These are phyloP conservation scores for Starmera amethionina DNA, from an alignment of 805 yeast species.

Conservation along the genomic window DNA sequence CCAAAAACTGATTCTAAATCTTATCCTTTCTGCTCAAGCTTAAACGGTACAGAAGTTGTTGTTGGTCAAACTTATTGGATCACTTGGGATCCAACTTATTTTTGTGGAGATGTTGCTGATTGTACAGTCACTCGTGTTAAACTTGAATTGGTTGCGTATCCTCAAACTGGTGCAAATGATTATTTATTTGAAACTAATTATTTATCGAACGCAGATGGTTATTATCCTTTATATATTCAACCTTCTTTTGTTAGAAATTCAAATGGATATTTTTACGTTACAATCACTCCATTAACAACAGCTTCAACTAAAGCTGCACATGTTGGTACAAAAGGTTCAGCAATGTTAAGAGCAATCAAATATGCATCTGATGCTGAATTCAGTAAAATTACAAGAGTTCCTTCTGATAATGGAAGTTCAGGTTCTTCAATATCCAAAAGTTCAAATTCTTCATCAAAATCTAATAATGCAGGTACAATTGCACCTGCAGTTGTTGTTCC, in stretches of 20 bases:
- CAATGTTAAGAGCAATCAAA: slow-evolving; percentile 27
- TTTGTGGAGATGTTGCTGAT: slow-evolving; percentile 19
- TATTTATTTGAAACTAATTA: slow-evolving; percentile 24
- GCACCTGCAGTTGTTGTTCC: slow-evolving; percentile 37
- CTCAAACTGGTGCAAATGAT: slow-evolving; percentile 22
- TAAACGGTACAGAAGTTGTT: slow-evolving; percentile 32
- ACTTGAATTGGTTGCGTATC: slow-evolving; percentile 24
- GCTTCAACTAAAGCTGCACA: slow-evolving; percentile 25
- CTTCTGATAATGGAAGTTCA: slow-evolving; percentile 29
- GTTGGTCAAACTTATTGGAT: slow-evolving; percentile 39
- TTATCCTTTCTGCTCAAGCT: slow-evolving; percentile 32
- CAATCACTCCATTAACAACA: slow-evolving; percentile 28
- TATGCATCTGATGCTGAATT: slow-evolving; percentile 20
- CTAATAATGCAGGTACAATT: slow-evolving; percentile 20
- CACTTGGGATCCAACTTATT: slow-evolving; percentile 38
- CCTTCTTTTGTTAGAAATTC: slow-evolving; percentile 17
- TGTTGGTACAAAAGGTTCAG: slow-evolving; percentile 29
- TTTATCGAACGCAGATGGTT: slow-evolving; percentile 29
- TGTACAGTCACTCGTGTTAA: slow-evolving; percentile 23
- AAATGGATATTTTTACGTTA: slow-evolving; percentile 28
- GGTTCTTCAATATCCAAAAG: slow-evolving; percentile 9
- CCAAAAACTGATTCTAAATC: slow-evolving; percentile 20
- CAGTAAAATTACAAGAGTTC: slow-evolving; percentile 24
- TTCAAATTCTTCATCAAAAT: slow-evolving; percentile 1
- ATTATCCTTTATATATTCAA: slow-evolving; percentile 25